Conservation (phyloP, 225 moss, liverwort and hornwort species). For the Sphagnum contortum region DNA sequence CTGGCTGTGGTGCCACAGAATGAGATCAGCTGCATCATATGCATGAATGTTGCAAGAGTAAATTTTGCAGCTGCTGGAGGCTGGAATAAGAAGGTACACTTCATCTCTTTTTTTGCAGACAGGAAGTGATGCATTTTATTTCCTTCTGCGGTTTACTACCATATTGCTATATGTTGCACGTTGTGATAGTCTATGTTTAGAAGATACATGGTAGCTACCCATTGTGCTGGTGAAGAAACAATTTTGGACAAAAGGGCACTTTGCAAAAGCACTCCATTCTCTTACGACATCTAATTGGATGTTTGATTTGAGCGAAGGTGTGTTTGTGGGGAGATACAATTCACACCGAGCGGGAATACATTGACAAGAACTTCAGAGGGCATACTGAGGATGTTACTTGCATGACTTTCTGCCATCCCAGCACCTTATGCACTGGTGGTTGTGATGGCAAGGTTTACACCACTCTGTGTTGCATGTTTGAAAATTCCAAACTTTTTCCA, state of each 20-base stretch:
- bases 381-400: slow-evolving; percentile 73
- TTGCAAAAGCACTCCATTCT: no score
- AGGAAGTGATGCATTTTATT: neutral
- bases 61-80: slow-evolving; percentile 76
- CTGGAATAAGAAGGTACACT: slow-evolving; percentile 78
- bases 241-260: no score
- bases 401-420: slow-evolving; percentile 74
- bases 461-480: no score
- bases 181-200: no score
- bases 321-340: slow-evolving; percentile 71
- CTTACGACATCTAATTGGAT: no score
- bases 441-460: slow-evolving; percentile 70
- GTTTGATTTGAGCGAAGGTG: slow-evolving; percentile 28
- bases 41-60: slow-evolving; percentile 63
- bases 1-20: slow-evolving; percentile 21
- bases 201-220: no score
- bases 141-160: neutral
- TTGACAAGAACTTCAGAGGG: slow-evolving; percentile 76
- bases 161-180: no score
- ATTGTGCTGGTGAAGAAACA: no score
- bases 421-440: slow-evolving; percentile 73
- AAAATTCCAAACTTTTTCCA: no score
- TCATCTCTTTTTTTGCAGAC: neutral
- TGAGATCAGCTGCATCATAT: slow-evolving; percentile 64
- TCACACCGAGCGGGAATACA: slow-evolving; percentile 43